phyloP scores from a whole-genome alignment of 495 filamentous ascomycete species.

The Sordaria brevicollis region DNA sequence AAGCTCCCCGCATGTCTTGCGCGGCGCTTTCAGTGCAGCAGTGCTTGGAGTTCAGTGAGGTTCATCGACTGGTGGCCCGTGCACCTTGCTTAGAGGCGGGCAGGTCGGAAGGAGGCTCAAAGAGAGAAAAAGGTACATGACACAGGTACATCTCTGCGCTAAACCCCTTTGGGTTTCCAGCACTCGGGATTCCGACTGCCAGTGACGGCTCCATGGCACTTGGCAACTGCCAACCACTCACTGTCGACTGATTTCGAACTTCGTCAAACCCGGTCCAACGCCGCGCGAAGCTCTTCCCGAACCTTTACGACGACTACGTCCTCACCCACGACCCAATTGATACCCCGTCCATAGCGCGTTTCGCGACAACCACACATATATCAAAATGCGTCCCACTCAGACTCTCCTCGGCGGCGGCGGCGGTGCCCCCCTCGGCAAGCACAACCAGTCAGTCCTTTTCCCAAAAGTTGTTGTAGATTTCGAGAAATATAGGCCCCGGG shows the following conservation, averaged over 20 bases:
- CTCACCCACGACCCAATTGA: slow-evolving; percentile 20
- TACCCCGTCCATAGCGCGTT: slow-evolving; percentile 7
- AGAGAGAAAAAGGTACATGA: slow-evolving; percentile 1
- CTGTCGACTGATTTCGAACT: slow-evolving; percentile 22
- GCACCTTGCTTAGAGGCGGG: neutral
- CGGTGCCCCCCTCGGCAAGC: slow-evolving; percentile 47
- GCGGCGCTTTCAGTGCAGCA: neutral
- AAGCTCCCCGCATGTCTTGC: neutral
- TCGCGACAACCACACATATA: slow-evolving; percentile 14
- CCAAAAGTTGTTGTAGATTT: slow-evolving; percentile 1
- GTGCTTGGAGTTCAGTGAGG: no score
- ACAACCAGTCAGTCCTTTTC: slow-evolving; percentile 60
- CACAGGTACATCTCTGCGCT: slow-evolving; percentile 1
- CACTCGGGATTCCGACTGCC: neutral
- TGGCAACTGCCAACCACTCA: neutral
- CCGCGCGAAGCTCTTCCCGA: slow-evolving; percentile 13
- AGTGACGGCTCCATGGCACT: neutral
- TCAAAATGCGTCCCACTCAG: slow-evolving; percentile 56
- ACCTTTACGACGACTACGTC: slow-evolving; percentile 3
- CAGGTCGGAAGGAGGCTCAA: slow-evolving; percentile 4
- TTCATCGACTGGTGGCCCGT: neutral
- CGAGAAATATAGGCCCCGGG: slow-evolving; percentile 5
- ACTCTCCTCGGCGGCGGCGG: slow-evolving; percentile 43
- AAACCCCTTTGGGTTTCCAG: slow-evolving; percentile 28
- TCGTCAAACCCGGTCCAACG: slow-evolving; percentile 2